Conservation (phyloP, 306 rosid species). For the Prinsepia uniflora region DNA sequence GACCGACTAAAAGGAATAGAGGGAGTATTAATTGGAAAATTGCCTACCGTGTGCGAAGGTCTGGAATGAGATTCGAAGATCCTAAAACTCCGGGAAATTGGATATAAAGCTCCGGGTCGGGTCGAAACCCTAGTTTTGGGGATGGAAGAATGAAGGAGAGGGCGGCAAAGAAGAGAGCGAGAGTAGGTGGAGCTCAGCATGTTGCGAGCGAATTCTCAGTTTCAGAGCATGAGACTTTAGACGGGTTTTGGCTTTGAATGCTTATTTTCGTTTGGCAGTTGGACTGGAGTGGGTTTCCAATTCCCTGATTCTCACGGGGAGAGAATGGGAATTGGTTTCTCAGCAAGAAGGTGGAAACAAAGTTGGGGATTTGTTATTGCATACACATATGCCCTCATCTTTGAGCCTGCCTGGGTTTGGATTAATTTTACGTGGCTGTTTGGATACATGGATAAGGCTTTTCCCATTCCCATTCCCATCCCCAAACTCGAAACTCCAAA, state of each 20-base stretch:
- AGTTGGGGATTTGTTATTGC: neutral
- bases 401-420: neutral
- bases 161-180: slow-evolving; percentile 46
- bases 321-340: neutral
- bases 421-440: slow-evolving; percentile 3
- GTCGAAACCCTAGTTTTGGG: slow-evolving; percentile 38
- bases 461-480: neutral
- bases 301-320: slow-evolving; percentile 17
- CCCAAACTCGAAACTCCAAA: neutral
- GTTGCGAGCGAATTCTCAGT: slow-evolving; percentile 24
- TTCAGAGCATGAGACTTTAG: slow-evolving; percentile 13
- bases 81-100: slow-evolving; percentile 49
- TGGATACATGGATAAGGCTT: neutral
- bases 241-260: neutral
- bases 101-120: slow-evolving; percentile 30
- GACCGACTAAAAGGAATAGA: neutral
- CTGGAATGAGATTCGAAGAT: slow-evolving; percentile 49
- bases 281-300: neutral
- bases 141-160: slow-evolving; percentile 37
- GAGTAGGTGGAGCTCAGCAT: slow-evolving; percentile 65
- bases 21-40: neutral
- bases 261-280: neutral
- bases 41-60: slow-evolving; percentile 39
- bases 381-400: neutral
- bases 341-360: neutral